Conservation (phyloP, 1,139 yeast genomes). For the Ogataea hybrid region DNA sequence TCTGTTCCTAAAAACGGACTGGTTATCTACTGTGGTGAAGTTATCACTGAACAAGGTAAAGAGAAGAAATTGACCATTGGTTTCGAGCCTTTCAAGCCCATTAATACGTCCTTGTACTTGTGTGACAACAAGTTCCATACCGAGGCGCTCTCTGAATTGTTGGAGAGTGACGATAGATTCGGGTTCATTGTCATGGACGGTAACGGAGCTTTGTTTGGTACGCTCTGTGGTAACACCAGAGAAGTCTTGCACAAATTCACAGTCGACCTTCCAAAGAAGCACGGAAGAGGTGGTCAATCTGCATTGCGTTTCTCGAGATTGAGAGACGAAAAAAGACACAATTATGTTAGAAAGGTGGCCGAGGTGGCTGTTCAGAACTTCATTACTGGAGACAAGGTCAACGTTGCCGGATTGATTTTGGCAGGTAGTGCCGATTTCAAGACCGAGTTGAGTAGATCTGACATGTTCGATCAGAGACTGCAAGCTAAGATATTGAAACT, state of each 20-base stretch:
- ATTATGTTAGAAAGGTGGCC: slow-evolving; percentile 96
- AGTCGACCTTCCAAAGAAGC: slow-evolving; percentile 97
- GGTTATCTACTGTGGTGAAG: slow-evolving; percentile 97
- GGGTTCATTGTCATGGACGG: slow-evolving; percentile 99
- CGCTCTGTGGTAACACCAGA: slow-evolving; percentile 95
- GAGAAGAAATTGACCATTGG: slow-evolving; percentile 93
- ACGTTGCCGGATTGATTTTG: slow-evolving; percentile 87
- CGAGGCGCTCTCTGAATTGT: slow-evolving; percentile 89
- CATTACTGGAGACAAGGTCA: slow-evolving; percentile 88
- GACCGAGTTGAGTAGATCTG: slow-evolving; percentile 88
- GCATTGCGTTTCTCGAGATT: slow-evolving; percentile 98
- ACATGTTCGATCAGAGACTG: slow-evolving; percentile 86
- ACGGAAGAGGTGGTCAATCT: slow-evolving; percentile 99
- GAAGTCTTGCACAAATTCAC: slow-evolving; percentile 94
- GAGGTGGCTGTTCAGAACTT: slow-evolving; percentile 98
- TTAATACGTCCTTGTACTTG: slow-evolving; percentile 89
- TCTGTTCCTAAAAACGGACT: slow-evolving; percentile 92
- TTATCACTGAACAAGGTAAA: slow-evolving; percentile 94
- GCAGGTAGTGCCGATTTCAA: slow-evolving; percentile 99
- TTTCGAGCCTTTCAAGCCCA: slow-evolving; percentile 97
- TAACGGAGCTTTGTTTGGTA: slow-evolving; percentile 95
- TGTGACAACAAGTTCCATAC: slow-evolving; percentile 99
- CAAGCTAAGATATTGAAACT: slow-evolving; percentile 84
- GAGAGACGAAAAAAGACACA: slow-evolving; percentile 98
- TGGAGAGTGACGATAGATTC: slow-evolving; percentile 92